Base-by-base conservation (phyloP, 345 rosid species). In the Microcos paniculata region DNA sequence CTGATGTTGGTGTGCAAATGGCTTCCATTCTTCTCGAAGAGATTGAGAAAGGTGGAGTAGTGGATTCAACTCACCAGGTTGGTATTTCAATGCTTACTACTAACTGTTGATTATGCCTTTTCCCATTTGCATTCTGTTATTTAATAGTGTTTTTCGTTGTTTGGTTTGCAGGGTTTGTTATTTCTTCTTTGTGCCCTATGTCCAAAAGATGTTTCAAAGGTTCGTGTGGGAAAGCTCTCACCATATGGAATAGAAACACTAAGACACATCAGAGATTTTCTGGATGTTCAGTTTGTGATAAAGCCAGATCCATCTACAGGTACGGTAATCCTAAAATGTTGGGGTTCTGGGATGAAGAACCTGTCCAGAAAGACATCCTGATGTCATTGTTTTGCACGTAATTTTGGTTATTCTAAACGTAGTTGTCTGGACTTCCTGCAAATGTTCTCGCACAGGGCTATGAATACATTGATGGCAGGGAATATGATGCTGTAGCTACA, bases 61-160 rank as follows among this genome's bases (percentile, higher is more conserved):
- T 94, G 55, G 98, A 96, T 83, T 92, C 99, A 46, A 74, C 97
- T 45, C 97, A 94, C 82, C 97, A 92, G 97, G 98, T 93, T 19
- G 42, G 88, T 77, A 43, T 35, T 64, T 49, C 65, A n/a, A 58
- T 49, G 16, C 21, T n/a, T 62, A 16, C 26, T 61, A 18, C 30
- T 59, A 26, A 62, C 15, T 18, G 15, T 62, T 33, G 68, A 38
- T 62, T 38, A n/a, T 35, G 8, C 45, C 15, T 18, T 33, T 62
- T 19, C 6, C 4, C 2, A 18, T 11, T 42, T 70, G 26, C 18
- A 13, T 70, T 79, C 24, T 73, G 13, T 49, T 21, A 42, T 58
- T 49, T 70, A 62, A 30, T 38, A 24, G 43, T 12, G 1, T 46
- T 18, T 31, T 67, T 57, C 23, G 23, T 18, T 9, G 51, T 74